These are phyloP conservation scores for Fennellomyces sp. DNA, from an alignment of 371 early-diverging fungal species.

Conservation along the genomic window DNA sequence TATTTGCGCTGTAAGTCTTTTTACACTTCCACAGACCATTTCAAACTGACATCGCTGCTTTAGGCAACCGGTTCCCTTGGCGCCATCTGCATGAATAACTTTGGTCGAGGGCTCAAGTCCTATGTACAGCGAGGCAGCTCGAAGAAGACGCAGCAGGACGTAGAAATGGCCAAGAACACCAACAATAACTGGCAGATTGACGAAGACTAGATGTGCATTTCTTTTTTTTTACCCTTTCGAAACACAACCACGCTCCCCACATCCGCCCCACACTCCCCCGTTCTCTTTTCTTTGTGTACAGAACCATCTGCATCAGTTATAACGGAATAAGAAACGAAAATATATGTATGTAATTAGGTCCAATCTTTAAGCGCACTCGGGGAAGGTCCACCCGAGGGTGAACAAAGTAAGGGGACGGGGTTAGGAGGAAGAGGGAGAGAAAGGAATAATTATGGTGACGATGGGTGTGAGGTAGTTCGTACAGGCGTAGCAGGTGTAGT, in stretches of 20 bases:
- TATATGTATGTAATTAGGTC: slow-evolving; percentile 4
- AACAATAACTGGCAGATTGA: slow-evolving; percentile 45
- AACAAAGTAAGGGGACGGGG: neutral
- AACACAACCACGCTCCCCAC: neutral
- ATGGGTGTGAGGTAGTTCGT: slow-evolving; percentile 18
- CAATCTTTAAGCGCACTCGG: slow-evolving; percentile 1
- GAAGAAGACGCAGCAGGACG: slow-evolving; percentile 27
- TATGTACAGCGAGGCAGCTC: slow-evolving; percentile 33
- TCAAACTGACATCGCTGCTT: too few relatives aligned
- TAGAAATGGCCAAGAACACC: slow-evolving; percentile 38
- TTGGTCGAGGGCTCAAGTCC: slow-evolving; percentile 40
- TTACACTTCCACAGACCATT: too few relatives aligned
- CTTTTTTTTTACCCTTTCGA: slow-evolving; percentile 4
- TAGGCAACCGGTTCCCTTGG: slow-evolving; percentile 27
- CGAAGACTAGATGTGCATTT: slow-evolving; percentile 24
- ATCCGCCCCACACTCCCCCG: neutral
- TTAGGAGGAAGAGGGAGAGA: neutral
- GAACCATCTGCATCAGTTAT: neutral
- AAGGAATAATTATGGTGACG: slow-evolving; percentile 8
- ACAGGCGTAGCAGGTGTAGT: slow-evolving; percentile 8
- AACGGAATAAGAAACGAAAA: neutral
- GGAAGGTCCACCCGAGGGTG: neutral
- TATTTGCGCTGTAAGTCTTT: slow-evolving; percentile 19
- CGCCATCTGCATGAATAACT: slow-evolving; percentile 30
- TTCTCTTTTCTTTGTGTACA: slow-evolving; percentile 4